Conservation (phyloP, 495 filamentous ascomycete genomes). For the Venustampulla echinocandica region DNA sequence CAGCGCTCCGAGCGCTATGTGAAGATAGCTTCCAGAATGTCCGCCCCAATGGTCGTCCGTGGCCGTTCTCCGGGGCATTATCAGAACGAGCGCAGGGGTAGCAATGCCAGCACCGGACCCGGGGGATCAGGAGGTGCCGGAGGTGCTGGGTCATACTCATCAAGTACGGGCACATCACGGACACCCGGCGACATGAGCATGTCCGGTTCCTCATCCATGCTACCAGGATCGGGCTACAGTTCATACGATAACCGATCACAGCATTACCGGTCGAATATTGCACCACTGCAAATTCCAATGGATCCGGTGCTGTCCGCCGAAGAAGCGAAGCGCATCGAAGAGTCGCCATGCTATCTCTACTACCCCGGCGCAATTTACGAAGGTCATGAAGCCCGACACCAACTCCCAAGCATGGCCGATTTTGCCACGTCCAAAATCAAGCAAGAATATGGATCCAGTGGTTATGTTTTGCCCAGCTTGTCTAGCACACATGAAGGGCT, state of each 20-base stretch:
- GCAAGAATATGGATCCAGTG: conserved; percentile 13
- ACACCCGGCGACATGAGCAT: conserved; percentile 20
- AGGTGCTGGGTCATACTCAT: conserved; percentile 35
- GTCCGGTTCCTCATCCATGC: conserved; percentile 15
- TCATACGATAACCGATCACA: conserved; percentile 15
- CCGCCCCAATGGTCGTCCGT: conserved; percentile 84
- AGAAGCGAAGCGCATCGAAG: conserved; percentile 22
- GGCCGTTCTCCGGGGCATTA: conserved; percentile 92
- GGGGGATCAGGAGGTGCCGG: conserved; percentile 47
- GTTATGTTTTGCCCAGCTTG: conserved; percentile 18
- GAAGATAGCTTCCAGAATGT: conserved; percentile 71
- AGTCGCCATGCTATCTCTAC: conserved; percentile 18
- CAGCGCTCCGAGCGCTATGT: conserved; percentile 47
- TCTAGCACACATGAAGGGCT: conserved; percentile 8
- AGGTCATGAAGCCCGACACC: conserved; percentile 9
- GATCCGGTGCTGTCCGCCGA: conserved; percentile 21
- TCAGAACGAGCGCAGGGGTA: conserved; percentile 69
- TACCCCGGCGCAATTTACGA: conserved; percentile 20
- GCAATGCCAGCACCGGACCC: conserved; percentile 61
- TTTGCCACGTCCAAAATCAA: conserved; percentile 17
- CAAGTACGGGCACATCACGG: conserved; percentile 21
- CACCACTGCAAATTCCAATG: conserved; percentile 15
- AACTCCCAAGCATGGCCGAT: conserved; percentile 12
- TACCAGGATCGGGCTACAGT: conserved; percentile 5
- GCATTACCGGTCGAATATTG: conserved; percentile 13